Percentiles rank a stretch among this genome's conserved stretches.
Evolutionary conservation across 805 yeast genomes (phyloP).

Genomic region (Maudiozyma saulgeensis): DNA sequence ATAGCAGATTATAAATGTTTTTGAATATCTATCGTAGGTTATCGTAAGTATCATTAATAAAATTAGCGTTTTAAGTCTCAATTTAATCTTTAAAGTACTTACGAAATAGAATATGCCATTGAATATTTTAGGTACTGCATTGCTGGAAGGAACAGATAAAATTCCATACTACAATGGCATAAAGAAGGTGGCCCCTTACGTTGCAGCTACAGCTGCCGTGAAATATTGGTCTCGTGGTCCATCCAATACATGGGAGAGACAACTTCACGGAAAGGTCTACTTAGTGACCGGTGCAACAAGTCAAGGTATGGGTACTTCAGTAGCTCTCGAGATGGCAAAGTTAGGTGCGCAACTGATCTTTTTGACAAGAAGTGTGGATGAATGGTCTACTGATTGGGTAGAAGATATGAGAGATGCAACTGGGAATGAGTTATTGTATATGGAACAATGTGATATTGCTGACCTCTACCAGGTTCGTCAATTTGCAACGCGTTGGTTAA

Average conservation of each 20-base stretch:
- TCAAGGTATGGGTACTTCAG: conserved; percentile 69
- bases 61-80: too few species aligned
- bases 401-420: conserved; percentile 66
- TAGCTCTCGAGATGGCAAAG: conserved; percentile 62
- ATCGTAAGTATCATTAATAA: too few species aligned
- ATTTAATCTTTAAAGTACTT: not conserved
- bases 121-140: conserved; percentile 60
- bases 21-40: too few species aligned
- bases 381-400: conserved; percentile 73
- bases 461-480: conserved; percentile 68
- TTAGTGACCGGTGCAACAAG: conserved; percentile 89
- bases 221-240: conserved; percentile 77
- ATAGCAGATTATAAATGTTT: too few species aligned
- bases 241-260: conserved; percentile 83
- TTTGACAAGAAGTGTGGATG: conserved; percentile 55
- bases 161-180: conserved; percentile 68
- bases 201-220: conserved; percentile 36
- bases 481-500: conserved; percentile 92
- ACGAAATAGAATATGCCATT: conserved; percentile 55
- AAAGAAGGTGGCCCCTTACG: conserved; percentile 47
- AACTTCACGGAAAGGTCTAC: conserved; percentile 81
- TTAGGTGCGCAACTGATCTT: conserved; percentile 83
- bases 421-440: conserved; percentile 67
- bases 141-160: conserved; percentile 61
- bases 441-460: conserved; percentile 80